Evolutionary conservation across 345 rosid genomes (phyloP).

Genomic region (Leavenworthia alabamica): DNA sequence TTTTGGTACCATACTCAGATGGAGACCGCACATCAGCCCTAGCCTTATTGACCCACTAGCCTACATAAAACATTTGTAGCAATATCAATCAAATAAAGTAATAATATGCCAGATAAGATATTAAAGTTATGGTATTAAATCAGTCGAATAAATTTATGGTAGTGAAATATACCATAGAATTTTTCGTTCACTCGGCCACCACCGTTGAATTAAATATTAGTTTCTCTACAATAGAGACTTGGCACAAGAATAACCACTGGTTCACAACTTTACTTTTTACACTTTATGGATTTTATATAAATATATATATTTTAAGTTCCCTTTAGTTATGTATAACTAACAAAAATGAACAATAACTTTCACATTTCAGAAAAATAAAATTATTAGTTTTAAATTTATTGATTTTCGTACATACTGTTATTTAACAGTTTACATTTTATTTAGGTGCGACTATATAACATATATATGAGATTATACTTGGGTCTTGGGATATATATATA

Average conservation of each 20-base stretch:
- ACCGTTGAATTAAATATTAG: background rate
- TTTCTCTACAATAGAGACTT: background rate
- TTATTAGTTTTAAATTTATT: background rate
- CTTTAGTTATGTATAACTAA: background rate
- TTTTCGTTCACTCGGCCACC: background rate
- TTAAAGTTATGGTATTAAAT: too few species aligned
- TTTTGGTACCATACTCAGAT: background rate
- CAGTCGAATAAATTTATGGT: too few species aligned
- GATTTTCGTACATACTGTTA: background rate
- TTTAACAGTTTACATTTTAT: background rate
- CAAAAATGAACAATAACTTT: background rate
- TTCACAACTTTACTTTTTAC: background rate
- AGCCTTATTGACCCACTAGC: background rate
- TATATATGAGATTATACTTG: background rate
- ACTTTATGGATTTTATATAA: background rate
- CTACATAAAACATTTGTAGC: background rate
- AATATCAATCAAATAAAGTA: too few species aligned
- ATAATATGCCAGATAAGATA: too few species aligned
- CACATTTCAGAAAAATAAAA: background rate
- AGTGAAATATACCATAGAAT: too few species aligned
- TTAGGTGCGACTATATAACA: background rate
- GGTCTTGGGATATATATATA: too few species aligned
- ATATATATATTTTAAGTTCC: background rate
- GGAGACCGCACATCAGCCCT: background rate
- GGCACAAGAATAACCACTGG: background rate